These are phyloP conservation scores for Microcera coccophila DNA, from an alignment of 2,329 filamentous ascomycete species.

Conservation along the genomic window DNA sequence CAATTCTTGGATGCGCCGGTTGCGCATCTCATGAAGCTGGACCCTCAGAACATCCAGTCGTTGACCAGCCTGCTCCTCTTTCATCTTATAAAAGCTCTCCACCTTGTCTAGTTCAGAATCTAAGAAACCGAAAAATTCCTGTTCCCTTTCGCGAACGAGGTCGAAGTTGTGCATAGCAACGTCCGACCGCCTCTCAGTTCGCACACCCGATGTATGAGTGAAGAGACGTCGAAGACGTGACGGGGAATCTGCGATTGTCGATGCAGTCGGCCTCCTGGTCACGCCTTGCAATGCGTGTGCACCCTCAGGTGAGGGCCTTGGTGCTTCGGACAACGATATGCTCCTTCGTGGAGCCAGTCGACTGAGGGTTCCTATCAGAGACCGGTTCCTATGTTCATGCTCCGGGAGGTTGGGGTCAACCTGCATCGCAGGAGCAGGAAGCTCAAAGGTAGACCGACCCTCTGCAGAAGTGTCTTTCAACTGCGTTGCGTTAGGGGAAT, in stretches of 20 bases:
- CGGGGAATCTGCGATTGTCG: constrained; percentile 22
- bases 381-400: constrained; percentile 14
- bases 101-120: constrained; percentile 87
- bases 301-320: constrained; percentile 12
- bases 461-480: constrained; percentile 4
- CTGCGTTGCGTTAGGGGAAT: constrained; percentile 21
- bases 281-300: constrained; percentile 4
- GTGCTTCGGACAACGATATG: constrained; percentile 29
- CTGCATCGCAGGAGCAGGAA: constrained; percentile 52
- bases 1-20: constrained; percentile 72
- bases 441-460: constrained; percentile 40
- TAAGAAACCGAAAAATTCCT: constrained; percentile 84
- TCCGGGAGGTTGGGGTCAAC: constrained; percentile 31
- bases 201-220: constrained; percentile 27
- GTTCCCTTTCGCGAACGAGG: constrained; percentile 67
- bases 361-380: constrained; percentile 15
- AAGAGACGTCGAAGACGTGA: constrained; percentile 35
- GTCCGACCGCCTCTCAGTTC: constrained; percentile 35
- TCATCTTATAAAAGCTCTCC: constrained; percentile 80
- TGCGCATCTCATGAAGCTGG: constrained; percentile 90
- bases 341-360: constrained; percentile 35
- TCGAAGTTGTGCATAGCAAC: constrained; percentile 46
- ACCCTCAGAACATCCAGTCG: constrained; percentile 68
- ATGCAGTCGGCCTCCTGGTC: constrained; percentile 18
- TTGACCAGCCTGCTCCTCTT: constrained; percentile 78